Conservation (phyloP, 176 grass and related monocot genomes). For the Microstegium vimineum region DNA sequence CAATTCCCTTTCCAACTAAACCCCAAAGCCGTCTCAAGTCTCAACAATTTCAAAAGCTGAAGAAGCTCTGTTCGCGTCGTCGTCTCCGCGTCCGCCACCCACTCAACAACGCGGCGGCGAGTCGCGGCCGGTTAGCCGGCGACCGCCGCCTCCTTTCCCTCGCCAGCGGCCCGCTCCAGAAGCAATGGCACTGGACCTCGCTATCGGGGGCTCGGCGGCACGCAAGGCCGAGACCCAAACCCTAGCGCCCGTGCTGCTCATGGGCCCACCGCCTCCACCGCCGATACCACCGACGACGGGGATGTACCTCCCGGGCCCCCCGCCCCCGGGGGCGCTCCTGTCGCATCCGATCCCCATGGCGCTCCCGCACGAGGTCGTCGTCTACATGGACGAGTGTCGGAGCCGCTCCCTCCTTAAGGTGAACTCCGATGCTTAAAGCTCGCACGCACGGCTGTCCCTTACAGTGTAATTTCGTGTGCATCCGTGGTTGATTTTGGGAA, state of each 20-base stretch:
- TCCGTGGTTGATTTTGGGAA: slow-evolving; percentile 22
- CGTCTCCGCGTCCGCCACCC: background rate
- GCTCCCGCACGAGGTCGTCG: slow-evolving; percentile 2
- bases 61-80: slow-evolving; percentile 13
- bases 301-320: slow-evolving; percentile 23
- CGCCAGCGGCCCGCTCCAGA: slow-evolving; percentile 14
- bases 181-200: slow-evolving; percentile 38
- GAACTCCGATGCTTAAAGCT: background rate
- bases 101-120: background rate
- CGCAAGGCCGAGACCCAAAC: slow-evolving; percentile 29
- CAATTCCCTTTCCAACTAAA: background rate
- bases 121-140: background rate
- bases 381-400: slow-evolving; percentile 41
- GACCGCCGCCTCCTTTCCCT: background rate
- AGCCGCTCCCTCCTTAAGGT: slow-evolving; percentile 55
- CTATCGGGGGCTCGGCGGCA: slow-evolving; percentile 1
- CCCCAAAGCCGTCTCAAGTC: slow-evolving; percentile 15
- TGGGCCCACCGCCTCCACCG: slow-evolving; percentile 38
- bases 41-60: slow-evolving; percentile 22
- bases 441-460: background rate
- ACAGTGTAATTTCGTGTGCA: background rate
- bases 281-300: slow-evolving; percentile 26
- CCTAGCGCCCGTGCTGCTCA: slow-evolving; percentile 17
- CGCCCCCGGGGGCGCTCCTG: slow-evolving; percentile 10
- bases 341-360: slow-evolving; percentile 10